Evolutionary conservation across 768 basidiomycete genomes (phyloP), one percentile per base, ranked within the genome.

Genomic region (Agaricus subrufescens): DNA sequence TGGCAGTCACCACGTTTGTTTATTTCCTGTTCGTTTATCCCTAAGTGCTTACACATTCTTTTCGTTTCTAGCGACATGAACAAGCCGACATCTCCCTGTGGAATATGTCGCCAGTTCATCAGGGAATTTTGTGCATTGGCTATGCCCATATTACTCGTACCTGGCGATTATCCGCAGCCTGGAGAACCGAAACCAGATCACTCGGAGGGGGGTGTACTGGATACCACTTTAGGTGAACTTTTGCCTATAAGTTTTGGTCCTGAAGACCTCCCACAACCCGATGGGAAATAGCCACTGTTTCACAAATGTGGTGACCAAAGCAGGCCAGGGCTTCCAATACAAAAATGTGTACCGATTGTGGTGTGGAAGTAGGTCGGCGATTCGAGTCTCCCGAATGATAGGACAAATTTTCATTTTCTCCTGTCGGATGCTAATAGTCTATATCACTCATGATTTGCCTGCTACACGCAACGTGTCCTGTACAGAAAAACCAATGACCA

Each of bases 231-330:
- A 26, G 88, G 73, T 3, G 83, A 85, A 59, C 71, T 96, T 50
- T 73, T 97, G 49, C 94, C 94, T 0, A 76, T 87, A 71, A 91
- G 91, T 64, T 96, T 96, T 71, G 94, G 94, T 0, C 94, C 94
- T 1, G 92, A 86, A 64, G 77, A 92, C n/a, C 65, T 92, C 63
- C 82, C 86, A 46, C 64, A 77, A 30, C 82, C 83, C 11, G 66
- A 11, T 7, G 11, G 34, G 34, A 34, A 34, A 34, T 34, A 34
- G 11, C 11, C 11, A 4, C 34, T 34, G 34, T 34, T 3, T 2
- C 34, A 2, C 8, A 34, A 11, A 19, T 19, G 19, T 19, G 19
- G 19, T 19, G 19, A 19, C 19, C 19, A 19, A 19, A 19, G 19
- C 19, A 19, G 19, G 19, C 19, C 19, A 19, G 19, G 19, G 19